These are phyloP conservation scores for Neurospora tetraspora DNA, from an alignment of 495 filamentous ascomycete genomes.

Conservation along the genomic window DNA sequence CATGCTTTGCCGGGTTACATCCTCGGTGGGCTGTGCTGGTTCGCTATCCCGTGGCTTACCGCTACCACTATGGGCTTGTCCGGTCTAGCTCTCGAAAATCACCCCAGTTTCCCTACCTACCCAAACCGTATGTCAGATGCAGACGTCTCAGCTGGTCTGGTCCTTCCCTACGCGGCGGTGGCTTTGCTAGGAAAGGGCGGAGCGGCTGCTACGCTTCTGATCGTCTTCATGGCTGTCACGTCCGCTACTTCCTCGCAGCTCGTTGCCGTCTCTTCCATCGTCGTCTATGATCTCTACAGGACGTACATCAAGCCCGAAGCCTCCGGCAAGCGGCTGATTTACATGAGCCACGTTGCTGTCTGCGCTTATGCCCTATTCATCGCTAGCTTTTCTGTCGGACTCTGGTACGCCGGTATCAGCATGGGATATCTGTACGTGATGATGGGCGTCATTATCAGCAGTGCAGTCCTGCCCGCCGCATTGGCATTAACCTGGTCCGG, in stretches of 20 bases:
- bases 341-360: slow-evolving; percentile 72
- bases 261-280: slow-evolving; percentile 87
- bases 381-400: slow-evolving; percentile 72
- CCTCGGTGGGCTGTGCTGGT: slow-evolving; percentile 84
- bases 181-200: slow-evolving; percentile 85
- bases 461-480: slow-evolving; percentile 74
- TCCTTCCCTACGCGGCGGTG: slow-evolving; percentile 80
- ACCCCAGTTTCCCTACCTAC: slow-evolving; percentile 62
- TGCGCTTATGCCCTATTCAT: slow-evolving; percentile 71
- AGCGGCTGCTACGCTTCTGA: slow-evolving; percentile 69
- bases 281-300: slow-evolving; percentile 88
- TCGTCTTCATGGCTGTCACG: slow-evolving; percentile 96
- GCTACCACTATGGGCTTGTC: slow-evolving; percentile 93
- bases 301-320: slow-evolving; percentile 53
- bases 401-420: slow-evolving; percentile 54
- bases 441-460: slow-evolving; percentile 87
- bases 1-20: slow-evolving; percentile 91
- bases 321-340: slow-evolving; percentile 71
- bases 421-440: slow-evolving; percentile 67
- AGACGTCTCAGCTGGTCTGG: slow-evolving; percentile 79
- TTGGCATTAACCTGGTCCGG: slow-evolving; percentile 74
- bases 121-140: slow-evolving; percentile 59
- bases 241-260: slow-evolving; percentile 81
- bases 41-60: slow-evolving; percentile 89
- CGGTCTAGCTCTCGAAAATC: slow-evolving; percentile 69